Base-by-base conservation (phyloP, 345 rosid genomes). In the Hibiscus tridactylites region DNA sequence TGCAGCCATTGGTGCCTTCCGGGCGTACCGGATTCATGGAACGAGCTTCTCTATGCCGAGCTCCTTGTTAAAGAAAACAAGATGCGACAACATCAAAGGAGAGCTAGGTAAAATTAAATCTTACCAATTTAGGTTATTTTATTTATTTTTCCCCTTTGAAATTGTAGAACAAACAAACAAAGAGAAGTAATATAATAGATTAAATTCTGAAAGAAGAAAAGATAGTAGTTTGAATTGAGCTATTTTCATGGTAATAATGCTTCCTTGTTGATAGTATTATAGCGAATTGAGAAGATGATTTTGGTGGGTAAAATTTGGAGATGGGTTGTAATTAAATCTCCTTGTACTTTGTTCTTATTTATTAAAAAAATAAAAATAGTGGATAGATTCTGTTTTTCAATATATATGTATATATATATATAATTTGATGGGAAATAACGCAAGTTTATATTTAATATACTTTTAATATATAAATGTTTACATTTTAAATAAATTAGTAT, bases 1-100 rank as follows among this genome's bases (percentile, higher is more conserved):
- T 96, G 99, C 85, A 92, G 99, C 83, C 99, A 96, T 49, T 96
- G 99, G 99, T 96, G 99, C 82, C 96, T 96, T 65, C 98, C 99
- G 0, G 99, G 99, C 0, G 98, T 96, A 21, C 99, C 98, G 0
- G 99, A 96, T 69, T 75, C 87, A 0, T 96, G 99, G 99, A 96
- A 96, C 52, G 97, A 92, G 76, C 83, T 96, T 71, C 83, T 96
- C 61, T 96, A 89, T 1, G 93, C 91, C 0, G 88, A 96, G 79
- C 81, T 96, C 52, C 76, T 92, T 2, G 75, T 92, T 46, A 85
- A 83, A 46, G 85, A 87, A 76, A 56, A 70, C 76, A 82, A 75
- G 76, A 79, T 81, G 81, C 69, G 53, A 37, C 84, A 80, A 74
- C 77, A 73, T 49, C 85, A 81, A 72, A 81, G 75, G 73, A 77